Conservation (phyloP, 2,329 filamentous ascomycete genomes). For the Colletotrichum tofieldiae region DNA sequence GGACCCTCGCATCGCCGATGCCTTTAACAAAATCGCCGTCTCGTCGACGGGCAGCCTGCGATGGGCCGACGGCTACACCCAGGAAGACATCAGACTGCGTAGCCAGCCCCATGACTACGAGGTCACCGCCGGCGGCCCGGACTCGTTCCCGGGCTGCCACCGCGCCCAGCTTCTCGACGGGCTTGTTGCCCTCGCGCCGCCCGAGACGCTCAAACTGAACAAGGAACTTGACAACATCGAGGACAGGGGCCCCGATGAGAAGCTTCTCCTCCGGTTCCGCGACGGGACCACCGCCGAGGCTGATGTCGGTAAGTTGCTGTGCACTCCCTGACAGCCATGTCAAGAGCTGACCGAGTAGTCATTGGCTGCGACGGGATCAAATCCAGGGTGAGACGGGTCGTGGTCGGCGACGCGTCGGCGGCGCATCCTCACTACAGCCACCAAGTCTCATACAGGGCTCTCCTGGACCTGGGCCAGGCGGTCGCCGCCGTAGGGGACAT, state of each 20-base stretch:
- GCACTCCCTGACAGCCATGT: no score
- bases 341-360: slow-evolving; percentile 47
- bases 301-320: background rate
- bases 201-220: slow-evolving; percentile 45
- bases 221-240: slow-evolving; percentile 49
- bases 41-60: background rate
- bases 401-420: background rate
- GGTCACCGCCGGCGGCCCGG: no score
- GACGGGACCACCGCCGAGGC: slow-evolving; percentile 53
- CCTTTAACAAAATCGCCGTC: slow-evolving; percentile 52
- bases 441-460: slow-evolving; percentile 51
- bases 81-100: background rate
- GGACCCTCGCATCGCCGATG: slow-evolving; percentile 49
- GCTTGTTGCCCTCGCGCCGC: slow-evolving; percentile 55
- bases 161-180: slow-evolving; percentile 50
- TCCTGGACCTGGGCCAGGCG: no score
- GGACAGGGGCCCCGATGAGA: background rate
- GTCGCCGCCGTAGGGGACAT: no score
- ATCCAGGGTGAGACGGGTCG: slow-evolving; percentile 43
- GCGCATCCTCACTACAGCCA: slow-evolving; percentile 20
- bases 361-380: slow-evolving; percentile 73
- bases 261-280: slow-evolving; percentile 50
- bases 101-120: no score
- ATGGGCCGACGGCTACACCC: background rate
- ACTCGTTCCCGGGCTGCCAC: no score